These are phyloP conservation scores for Mytilinidion resinicola DNA, from an alignment of 495 filamentous ascomycete genomes.

Conservation along the genomic window DNA sequence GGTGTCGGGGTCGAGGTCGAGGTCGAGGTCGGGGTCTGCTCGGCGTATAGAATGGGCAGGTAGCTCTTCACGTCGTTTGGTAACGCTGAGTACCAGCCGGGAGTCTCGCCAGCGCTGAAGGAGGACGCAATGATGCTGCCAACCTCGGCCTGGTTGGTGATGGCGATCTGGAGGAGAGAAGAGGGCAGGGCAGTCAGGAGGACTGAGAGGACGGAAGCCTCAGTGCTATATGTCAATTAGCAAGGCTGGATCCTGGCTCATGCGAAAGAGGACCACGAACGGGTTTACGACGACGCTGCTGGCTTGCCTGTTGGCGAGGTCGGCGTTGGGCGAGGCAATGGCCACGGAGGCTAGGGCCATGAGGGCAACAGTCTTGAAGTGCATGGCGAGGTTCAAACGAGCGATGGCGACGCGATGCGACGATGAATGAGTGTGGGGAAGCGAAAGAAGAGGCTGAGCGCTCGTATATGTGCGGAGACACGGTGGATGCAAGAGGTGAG, in stretches of 20 bases:
- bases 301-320: too few species aligned
- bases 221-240: neutral
- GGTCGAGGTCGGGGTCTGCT: constrained; percentile 3
- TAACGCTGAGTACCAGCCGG: constrained; percentile 25
- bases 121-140: constrained; percentile 13
- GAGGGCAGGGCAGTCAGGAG: constrained; percentile 27
- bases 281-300: too few species aligned
- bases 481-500: neutral
- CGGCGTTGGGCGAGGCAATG: neutral
- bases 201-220: constrained; percentile 16
- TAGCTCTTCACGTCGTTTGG: constrained; percentile 27
- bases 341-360: neutral
- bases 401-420: too few species aligned
- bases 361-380: neutral
- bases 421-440: too few species aligned
- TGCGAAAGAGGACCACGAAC: too few species aligned
- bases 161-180: constrained; percentile 2
- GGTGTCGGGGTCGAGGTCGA: neutral
- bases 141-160: constrained; percentile 14
- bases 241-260: too few species aligned
- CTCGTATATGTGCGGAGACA: too few species aligned
- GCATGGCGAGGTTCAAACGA: neutral
- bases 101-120: constrained; percentile 20
- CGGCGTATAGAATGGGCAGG: constrained; percentile 19
- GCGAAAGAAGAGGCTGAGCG: too few species aligned